Base-by-base conservation (phyloP, 345 rosid species). In the Bruguiera gymnorhiza region DNA sequence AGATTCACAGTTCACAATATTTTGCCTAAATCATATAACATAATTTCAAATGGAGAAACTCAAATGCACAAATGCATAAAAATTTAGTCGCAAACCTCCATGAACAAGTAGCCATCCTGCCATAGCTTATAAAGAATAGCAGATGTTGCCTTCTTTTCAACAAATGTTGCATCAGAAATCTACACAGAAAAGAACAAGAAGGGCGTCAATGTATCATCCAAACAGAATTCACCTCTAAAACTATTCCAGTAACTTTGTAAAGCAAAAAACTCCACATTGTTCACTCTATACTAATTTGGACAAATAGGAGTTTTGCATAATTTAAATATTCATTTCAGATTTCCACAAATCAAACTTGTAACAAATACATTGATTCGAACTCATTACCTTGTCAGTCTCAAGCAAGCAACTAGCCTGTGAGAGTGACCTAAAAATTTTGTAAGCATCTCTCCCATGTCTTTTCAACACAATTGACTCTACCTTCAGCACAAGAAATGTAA, bases 331-430 rank as follows among this genome's bases (percentile, higher is more conserved):
- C 18, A 51, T 9, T 5, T 37, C 36, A 23, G 6, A 54, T 52
- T 62, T 43, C 26, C 13, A 20, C 2, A 1, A n/a, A 15, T 7
- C 50, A 34, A 55, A 56, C 55, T 63, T n/a, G 58, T 67, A 65
- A 56, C 24, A 27, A 18, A 16, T 30, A 59, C 48, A 48, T 19
- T 2, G 30, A 43, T 30, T 69, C 52, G 51, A 26, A 59, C 24
- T 69, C 50, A 27, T 77, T 73, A 89, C 98, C 92, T 87, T 92
- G 57, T 85, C 86, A 50, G 97, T 90, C 84, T 92, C 97, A 70
- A 88, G 76, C 34, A 88, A 73, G 73, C 75, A 77, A 31, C 73
- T 79, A 29, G 79, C 77, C 54, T 74, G 83, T 16, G 86, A 83
- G 57, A 95, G 83, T 68, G 83, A 74, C 80, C 93, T 81, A 77